Evolutionary conservation across 192 early-diverging fungal species (phyloP).

Genomic region (Umbelopsis sp.): DNA sequence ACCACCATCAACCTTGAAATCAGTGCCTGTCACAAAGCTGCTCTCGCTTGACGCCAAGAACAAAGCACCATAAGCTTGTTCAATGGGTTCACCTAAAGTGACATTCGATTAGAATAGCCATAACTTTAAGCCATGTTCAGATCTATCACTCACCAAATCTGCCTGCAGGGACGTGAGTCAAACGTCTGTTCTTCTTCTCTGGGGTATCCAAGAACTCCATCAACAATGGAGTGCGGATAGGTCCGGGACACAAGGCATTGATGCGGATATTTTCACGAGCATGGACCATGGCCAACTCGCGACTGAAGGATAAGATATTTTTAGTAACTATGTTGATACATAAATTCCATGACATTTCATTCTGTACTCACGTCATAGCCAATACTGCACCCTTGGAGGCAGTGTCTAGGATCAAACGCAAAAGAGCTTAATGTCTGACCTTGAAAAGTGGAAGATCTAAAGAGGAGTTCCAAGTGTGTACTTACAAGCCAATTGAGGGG

Average conservation of each 20-base stretch:
- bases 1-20: conserved; percentile 84
- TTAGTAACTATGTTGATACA: not conserved
- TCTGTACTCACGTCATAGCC: conserved; percentile 69
- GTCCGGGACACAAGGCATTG: conserved; percentile 84
- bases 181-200: conserved; percentile 79
- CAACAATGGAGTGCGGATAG: conserved; percentile 74
- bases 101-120: not conserved
- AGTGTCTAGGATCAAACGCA: conserved; percentile 56
- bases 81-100: conserved; percentile 74
- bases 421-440: conserved; percentile 1
- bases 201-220: conserved; percentile 85
- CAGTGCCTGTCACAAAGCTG: conserved; percentile 79
- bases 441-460: not conserved
- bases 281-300: conserved; percentile 82
- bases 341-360: not conserved
- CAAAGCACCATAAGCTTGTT: conserved; percentile 80
- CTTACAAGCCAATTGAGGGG: conserved; percentile 82
- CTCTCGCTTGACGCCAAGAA: conserved; percentile 84
- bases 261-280: conserved; percentile 86
- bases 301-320: conserved; percentile 37
- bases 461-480: not conserved
- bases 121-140: not conserved
- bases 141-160: conserved; percentile 63
- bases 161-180: conserved; percentile 83
- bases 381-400: conserved; percentile 87